These are phyloP conservation scores for Aspergillus viridinutans DNA, from an alignment of 2,329 filamentous ascomycete species.

Conservation along the genomic window DNA sequence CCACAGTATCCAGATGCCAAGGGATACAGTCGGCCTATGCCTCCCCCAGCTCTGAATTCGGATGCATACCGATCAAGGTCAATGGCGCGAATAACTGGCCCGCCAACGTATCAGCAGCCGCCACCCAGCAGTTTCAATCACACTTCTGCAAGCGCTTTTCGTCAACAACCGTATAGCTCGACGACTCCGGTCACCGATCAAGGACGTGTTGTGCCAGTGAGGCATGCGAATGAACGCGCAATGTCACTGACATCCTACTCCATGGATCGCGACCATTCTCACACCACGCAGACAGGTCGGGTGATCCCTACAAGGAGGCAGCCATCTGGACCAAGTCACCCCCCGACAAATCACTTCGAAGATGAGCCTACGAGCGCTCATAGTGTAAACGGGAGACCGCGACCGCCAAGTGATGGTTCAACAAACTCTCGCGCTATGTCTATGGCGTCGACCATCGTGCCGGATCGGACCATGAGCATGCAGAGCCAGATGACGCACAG, in stretches of 20 bases:
- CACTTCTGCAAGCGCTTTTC: conserved; percentile 69
- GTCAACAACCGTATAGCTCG: conserved; percentile 68
- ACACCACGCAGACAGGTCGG: conserved; percentile 82
- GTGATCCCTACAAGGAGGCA: conserved; percentile 75
- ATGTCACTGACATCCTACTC: conserved; percentile 93
- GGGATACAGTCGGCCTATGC: conserved; percentile 53
- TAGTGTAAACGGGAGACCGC: conserved; percentile 24
- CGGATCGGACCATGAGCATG: conserved; percentile 59
- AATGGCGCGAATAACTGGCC: conserved; percentile 71
- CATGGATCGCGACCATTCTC: conserved; percentile 69
- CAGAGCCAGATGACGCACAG: conserved; percentile 50
- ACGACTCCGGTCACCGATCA: conserved; percentile 77
- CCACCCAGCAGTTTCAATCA: conserved; percentile 60
- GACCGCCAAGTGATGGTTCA: conserved; percentile 43
- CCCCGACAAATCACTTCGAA: conserved; percentile 23
- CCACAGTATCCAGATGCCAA: conserved; percentile 57
- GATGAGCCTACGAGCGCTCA: conserved; percentile 54
- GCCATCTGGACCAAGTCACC: conserved; percentile 48
- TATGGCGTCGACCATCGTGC: conserved; percentile 68
- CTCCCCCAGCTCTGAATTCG: conserved; percentile 70
- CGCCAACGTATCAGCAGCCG: conserved; percentile 62
- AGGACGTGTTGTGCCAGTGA: conserved; percentile 84
- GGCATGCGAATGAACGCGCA: conserved; percentile 85
- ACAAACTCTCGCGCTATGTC: conserved; percentile 68
- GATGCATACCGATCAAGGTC: conserved; percentile 92